Base-by-base conservation (phyloP, 148 eudicot genomes). In the Talinum fruticosum region DNA sequence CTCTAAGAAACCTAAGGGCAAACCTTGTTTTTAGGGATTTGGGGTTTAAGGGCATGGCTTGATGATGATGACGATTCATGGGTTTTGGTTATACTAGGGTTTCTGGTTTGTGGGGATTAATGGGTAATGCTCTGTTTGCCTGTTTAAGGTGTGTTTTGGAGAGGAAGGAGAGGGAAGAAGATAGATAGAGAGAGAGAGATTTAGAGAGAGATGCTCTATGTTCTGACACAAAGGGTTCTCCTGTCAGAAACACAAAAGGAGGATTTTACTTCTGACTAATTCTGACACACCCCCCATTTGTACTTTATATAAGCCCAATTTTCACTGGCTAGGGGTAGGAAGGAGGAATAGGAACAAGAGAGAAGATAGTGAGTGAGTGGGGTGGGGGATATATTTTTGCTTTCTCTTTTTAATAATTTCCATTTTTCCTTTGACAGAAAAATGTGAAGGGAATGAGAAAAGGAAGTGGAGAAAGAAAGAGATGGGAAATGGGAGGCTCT, bases 401-500 rank as follows among this genome's bases (percentile, higher is more conserved):
- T 37, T 37, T 23, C n/a, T 23, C 30, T 10, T 69, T 69, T 21
- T 65, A 26, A n/a, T n/a, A n/a, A n/a, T n/a, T n/a, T n/a, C n/a
- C n/a, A n/a, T n/a, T n/a, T n/a, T n/a, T n/a, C n/a, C n/a, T 49
- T 53, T 61, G 38, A 59, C 78, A 78, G n/a, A n/a, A 65, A 64
- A 66, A 76, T 70, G 83, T 71, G 80, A 59, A 77, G 76, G 62
- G 75, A 82, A 78, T 64, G 81, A 72, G 69, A 29, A 66, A 62
- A 77, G 62, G 75, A 82, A 78, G 54, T 80, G 68, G 69, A 29
- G 69, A 62, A 77, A 29, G 75, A 38, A 49, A 51, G 45, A 72
- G 88, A 87, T 85, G 77, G 83, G 75, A 73, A 82, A 82, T 89
- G 88, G 79, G 86, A 37, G 88, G 90, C 76, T 78, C 81, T 78